Evolutionary conservation across 164 flowering plant species (phyloP), one percentile per base, ranked within the genome.

Genomic region (Aristolochia californica): DNA sequence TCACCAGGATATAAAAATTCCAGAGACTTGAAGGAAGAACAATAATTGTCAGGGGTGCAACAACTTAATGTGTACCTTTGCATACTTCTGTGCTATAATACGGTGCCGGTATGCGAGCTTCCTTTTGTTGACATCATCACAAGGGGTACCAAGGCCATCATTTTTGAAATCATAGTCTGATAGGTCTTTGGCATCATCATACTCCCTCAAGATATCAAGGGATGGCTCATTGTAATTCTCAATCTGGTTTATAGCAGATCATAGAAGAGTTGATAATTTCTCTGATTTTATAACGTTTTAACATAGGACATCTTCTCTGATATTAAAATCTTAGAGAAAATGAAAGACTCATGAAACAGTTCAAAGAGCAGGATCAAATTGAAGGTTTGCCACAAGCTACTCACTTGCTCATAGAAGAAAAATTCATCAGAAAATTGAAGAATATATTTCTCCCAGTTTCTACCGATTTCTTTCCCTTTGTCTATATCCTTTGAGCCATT

Each of bases 331-430:
- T 5, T 34, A 0, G 10, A 28, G 2, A 34, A 8, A 34, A 34
- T 34, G 40, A 34, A 34, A 34, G 40, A 34, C 40, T 7, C 7
- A 34, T 8, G 10, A 34, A 2, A 2, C 40, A 34, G 40, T 34
- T 34, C 40, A 34, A 34, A 34, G 10, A 34, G 10, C 40, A 34
- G 40, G 10, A 34, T 34, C 40, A 7, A 34, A 34, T 34, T 34
- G 40, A 8, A 34, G 40, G 4, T 34, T 5, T 34, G 40, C 40
- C 10, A 34, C 40, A 57, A 12, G 2, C 20, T 20, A 56, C 76
- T 67, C 65, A 87, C 97, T 66, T 87, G 91, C 58, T 89, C 88
- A 65, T 89, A 93, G 56, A 85, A 87, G 83, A 93, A 89, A 62
- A 62, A 55, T 0, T 75, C 69, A 66, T 94, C 99, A 62, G 82